Evolutionary conservation across 1,284 basidiomycete species (phyloP), one percentile per base, ranked within the genome.

Genomic region (Moesziomyces sp.): DNA sequence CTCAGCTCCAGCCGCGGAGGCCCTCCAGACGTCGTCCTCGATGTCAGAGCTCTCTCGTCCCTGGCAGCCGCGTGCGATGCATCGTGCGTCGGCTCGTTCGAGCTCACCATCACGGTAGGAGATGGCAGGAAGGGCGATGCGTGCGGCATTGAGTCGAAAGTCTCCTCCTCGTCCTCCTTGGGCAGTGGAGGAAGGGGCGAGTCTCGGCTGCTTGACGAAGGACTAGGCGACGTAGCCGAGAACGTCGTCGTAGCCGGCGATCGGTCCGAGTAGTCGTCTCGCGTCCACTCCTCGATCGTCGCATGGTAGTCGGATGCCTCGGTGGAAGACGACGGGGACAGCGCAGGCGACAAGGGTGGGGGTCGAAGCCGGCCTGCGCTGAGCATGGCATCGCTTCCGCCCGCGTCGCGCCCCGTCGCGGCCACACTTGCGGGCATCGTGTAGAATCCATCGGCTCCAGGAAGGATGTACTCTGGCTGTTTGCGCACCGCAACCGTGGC

Each of bases 361-460:
- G 61, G 67, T 35, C 60, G 53, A 35, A 63, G 67, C 1, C 43
- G 67, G 26, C 56, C 57, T 3, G 30, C 45, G 21, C 43, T 44
- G 21, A 47, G 23, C n/a, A 19, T 21, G 8, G 23, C 44, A 18
- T 30, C 35, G 38, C 40, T 45, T 14, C 23, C 49, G 7, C 28
- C 46, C 5, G 23, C 21, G 16, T 33, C 38, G 1, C 66, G 44
- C 1, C 16, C 24, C 14, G 52, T 30, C 45, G 56, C 11, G 33
- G 33, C 62, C 11, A 14, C 45, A 19, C 3, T 49, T 4, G 58
- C 40, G 9, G 69, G 74, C 51, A 65, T 57, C 0, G 65, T 62
- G 60, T 74, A 78, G 53, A 78, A 78, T 16, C 76, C 76, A 49
- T 78, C 72, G 14, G 70, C 66, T 14, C 67, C 71, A 0, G 76